These are phyloP conservation scores for Monosporascus sp. DNA, from an alignment of 2,329 filamentous ascomycete genomes.

Conservation along the genomic window DNA sequence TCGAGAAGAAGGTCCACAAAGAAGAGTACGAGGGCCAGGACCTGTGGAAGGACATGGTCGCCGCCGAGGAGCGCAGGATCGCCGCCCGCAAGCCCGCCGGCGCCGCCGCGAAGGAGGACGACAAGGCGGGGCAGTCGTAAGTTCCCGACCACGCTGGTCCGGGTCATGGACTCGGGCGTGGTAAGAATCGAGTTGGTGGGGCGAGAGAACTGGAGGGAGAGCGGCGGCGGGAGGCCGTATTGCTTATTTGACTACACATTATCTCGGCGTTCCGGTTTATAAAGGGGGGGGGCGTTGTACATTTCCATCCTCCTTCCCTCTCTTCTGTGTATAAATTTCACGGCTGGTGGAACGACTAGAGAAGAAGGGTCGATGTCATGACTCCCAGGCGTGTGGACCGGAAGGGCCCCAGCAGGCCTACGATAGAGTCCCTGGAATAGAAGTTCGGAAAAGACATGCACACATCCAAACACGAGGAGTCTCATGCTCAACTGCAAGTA, in stretches of 20 bases:
- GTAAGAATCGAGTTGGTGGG: too few species aligned
- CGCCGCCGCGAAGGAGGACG: slow-evolving; percentile 12
- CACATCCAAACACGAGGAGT: too few species aligned
- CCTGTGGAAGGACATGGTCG: slow-evolving; percentile 90
- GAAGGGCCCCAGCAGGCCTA: too few species aligned
- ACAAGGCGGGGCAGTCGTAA: slow-evolving; percentile 3
- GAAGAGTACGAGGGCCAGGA: slow-evolving; percentile 86
- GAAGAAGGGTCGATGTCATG: not conserved
- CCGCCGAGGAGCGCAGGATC: slow-evolving; percentile 64
- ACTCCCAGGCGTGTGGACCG: not conserved
- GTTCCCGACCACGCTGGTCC: too few species aligned
- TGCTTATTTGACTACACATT: not conserved
- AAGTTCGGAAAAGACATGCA: too few species aligned
- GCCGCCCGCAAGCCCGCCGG: slow-evolving; percentile 30
- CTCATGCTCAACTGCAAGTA: too few species aligned
- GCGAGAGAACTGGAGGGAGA: not conserved
- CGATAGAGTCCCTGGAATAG: too few species aligned
- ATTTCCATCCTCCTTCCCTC: not conserved
- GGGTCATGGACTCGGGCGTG: too few species aligned
- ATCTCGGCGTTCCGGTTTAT: not conserved
- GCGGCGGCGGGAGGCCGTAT: not conserved
- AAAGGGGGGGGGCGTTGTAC: not conserved
- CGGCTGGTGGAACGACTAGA: not conserved
- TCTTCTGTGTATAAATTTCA: not conserved
- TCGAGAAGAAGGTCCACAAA: slow-evolving; percentile 84